A percentile compares a stretch with the other conserved stretches of the same genome.
phyloP scores from a whole-genome alignment of 345 rosid species.

The Salix caprea region DNA sequence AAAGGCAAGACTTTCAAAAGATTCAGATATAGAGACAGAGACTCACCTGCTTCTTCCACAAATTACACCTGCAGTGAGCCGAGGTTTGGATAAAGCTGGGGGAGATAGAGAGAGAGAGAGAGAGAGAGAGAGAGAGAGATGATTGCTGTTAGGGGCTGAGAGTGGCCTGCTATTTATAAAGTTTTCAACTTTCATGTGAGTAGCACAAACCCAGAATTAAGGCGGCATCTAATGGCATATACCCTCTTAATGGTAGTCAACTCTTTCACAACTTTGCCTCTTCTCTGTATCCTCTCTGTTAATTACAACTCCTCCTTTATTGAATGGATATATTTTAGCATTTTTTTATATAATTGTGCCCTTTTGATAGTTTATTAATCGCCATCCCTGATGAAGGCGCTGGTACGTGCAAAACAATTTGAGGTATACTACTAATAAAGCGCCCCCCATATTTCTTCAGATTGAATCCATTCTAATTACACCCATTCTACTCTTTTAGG shows the following conservation, averaged over 20 bases:
- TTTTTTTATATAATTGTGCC: too few relatives aligned
- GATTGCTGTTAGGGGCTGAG: background rate
- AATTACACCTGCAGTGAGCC: background rate
- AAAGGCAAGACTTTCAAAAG: background rate
- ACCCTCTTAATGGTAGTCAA: background rate
- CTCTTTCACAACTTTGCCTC: background rate
- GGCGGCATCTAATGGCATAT: background rate
- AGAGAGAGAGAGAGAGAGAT: background rate
- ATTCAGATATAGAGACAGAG: background rate
- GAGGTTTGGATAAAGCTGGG: background rate
- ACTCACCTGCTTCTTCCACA: conserved; percentile 9
- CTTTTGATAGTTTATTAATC: too few relatives aligned
- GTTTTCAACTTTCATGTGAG: background rate
- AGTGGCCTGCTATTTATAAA: background rate
- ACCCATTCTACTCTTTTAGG: too few relatives aligned
- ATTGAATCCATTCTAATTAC: too few relatives aligned
- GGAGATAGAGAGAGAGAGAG: background rate
- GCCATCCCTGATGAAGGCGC: too few relatives aligned
- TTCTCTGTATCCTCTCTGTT: background rate
- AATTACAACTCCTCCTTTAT: background rate
- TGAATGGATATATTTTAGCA: background rate
- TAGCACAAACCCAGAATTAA: background rate
- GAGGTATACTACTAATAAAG: too few relatives aligned
- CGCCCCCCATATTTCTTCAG: too few relatives aligned
- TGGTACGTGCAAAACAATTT: too few relatives aligned